Percentiles rank a stretch among this genome's conserved stretches.
Evolutionary conservation across 805 yeast species (phyloP).

Genomic region (Cyberlindnera veronae): DNA sequence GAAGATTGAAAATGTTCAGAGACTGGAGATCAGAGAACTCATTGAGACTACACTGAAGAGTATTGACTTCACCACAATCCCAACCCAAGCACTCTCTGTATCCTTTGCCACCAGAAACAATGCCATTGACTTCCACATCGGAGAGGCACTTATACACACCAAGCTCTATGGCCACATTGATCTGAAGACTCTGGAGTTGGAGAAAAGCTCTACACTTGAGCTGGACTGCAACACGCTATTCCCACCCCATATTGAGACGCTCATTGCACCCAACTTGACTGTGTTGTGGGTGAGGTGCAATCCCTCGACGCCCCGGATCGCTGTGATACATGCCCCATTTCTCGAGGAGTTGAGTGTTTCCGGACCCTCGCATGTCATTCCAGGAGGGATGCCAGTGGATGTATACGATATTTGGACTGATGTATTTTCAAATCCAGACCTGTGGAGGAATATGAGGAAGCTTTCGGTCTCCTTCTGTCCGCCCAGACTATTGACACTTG

Average conservation of each 20-base stretch:
- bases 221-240: neutral
- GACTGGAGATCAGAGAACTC: slow-evolving; percentile 2
- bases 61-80: slow-evolving; percentile 5
- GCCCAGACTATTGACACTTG: no score
- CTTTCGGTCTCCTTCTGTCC: no score
- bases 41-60: slow-evolving; percentile 5
- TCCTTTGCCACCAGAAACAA: slow-evolving; percentile 6
- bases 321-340: no score
- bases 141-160: slow-evolving; percentile 4
- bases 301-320: no score
- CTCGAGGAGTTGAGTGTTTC: no score
- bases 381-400: no score
- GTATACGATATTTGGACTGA: no score
- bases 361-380: no score
- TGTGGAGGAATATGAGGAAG: no score
- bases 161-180: slow-evolving; percentile 1
- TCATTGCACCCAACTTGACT: slow-evolving; percentile 5
- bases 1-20: neutral
- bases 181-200: slow-evolving; percentile 1
- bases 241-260: slow-evolving; percentile 1
- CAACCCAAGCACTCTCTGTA: slow-evolving; percentile 2
- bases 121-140: slow-evolving; percentile 4
- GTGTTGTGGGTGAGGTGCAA: neutral
- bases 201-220: neutral
- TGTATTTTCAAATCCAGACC: no score